Evolutionary conservation across 768 basidiomycete species (phyloP).

Genomic region (Lactarius hatsudake): DNA sequence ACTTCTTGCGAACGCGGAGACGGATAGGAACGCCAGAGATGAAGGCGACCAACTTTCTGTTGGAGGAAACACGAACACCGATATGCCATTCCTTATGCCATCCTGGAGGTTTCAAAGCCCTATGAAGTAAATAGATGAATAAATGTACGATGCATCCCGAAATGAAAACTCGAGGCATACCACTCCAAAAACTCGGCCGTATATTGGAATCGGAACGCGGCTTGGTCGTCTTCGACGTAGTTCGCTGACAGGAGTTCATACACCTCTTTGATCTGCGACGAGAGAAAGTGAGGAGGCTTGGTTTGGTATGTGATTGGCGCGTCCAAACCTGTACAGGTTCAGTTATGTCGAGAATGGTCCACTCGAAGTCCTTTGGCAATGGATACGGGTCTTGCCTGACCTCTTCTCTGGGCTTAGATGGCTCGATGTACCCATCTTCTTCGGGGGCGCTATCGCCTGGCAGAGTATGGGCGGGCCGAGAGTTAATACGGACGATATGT

Average conservation of each 20-base stretch:
- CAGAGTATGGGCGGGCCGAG: constrained; percentile 15
- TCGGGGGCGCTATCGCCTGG: constrained; percentile 60
- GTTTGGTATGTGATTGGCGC: not conserved
- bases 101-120: constrained; percentile 94
- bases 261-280: constrained; percentile 78
- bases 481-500: not conserved
- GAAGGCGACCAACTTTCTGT: constrained; percentile 93
- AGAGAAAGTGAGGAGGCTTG: constrained; percentile 10
- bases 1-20: constrained; percentile 84
- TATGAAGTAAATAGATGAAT: constrained; percentile 32
- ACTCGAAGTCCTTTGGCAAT: constrained; percentile 90
- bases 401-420: constrained; percentile 68
- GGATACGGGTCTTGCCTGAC: constrained; percentile 87
- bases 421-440: constrained; percentile 88
- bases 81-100: constrained; percentile 94
- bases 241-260: constrained; percentile 88
- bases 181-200: constrained; percentile 92
- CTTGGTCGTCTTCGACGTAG: constrained; percentile 96
- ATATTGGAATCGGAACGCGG: constrained; percentile 96
- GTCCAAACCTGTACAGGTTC: constrained; percentile 65
- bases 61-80: constrained; percentile 87
- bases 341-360: constrained; percentile 78
- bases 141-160: not conserved
- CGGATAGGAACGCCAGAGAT: constrained; percentile 90
- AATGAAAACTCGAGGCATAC: constrained; percentile 40